These are phyloP conservation scores for Aspergillus hortae DNA, from an alignment of 2,329 filamentous ascomycete species.

Conservation along the genomic window DNA sequence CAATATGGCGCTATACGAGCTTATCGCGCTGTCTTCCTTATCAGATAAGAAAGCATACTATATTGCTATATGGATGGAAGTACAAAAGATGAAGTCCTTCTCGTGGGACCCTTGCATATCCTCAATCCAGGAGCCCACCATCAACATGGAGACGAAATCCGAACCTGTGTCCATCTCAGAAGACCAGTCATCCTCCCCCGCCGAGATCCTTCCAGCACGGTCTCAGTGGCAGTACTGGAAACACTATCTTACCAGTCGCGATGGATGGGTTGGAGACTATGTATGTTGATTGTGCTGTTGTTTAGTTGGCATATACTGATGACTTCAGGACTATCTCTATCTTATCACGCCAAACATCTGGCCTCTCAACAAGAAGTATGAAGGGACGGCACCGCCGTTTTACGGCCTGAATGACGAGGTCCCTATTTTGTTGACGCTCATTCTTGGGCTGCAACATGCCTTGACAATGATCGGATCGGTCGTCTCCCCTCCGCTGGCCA, in stretches of 20 bases:
- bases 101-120: neutral
- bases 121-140: neutral
- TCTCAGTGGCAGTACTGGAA: constrained; percentile 20
- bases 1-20: neutral
- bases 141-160: neutral
- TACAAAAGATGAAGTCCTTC: neutral
- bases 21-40: neutral
- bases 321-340: constrained; percentile 48
- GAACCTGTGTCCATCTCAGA: neutral
- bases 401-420: constrained; percentile 79
- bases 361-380: constrained; percentile 47
- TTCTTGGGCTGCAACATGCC: constrained; percentile 76
- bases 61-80: neutral
- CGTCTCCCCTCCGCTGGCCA: constrained; percentile 74
- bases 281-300: constrained; percentile 4
- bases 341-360: constrained; percentile 54
- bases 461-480: constrained; percentile 72
- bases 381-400: constrained; percentile 63
- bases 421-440: constrained; percentile 68
- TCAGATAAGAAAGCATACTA: neutral
- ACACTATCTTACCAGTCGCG: constrained; percentile 24
- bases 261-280: constrained; percentile 51
- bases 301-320: neutral
- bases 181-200: neutral
- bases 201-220: neutral